Percentiles rank a stretch among this genome's conserved stretches.
These are phyloP conservation scores for Leishmania amazonensis DNA, from an alignment of 208 protist species.

Conservation along the genomic window DNA sequence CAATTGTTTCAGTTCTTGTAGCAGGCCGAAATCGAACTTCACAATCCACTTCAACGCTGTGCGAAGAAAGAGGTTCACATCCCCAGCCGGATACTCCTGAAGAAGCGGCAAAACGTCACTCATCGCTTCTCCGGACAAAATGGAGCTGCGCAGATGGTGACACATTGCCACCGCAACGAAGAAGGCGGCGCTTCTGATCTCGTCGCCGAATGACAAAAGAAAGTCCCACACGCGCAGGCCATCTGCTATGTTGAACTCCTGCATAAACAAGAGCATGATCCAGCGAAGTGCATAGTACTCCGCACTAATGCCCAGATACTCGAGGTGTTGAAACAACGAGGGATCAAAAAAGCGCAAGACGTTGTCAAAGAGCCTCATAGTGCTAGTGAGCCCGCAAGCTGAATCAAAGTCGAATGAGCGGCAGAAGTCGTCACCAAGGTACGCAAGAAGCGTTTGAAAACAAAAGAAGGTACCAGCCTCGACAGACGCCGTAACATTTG, in stretches of 20 bases:
- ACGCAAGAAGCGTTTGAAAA: slow-evolving; percentile 70
- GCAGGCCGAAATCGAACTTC: slow-evolving; percentile 44
- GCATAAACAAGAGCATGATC: slow-evolving; percentile 87
- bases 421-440: slow-evolving; percentile 80
- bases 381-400: slow-evolving; percentile 55
- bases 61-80: slow-evolving; percentile 62
- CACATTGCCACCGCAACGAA: slow-evolving; percentile 72
- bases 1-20: slow-evolving; percentile 37
- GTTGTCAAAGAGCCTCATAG: slow-evolving; percentile 66
- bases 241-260: slow-evolving; percentile 84
- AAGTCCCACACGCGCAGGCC: slow-evolving; percentile 87
- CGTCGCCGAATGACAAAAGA: slow-evolving; percentile 73
- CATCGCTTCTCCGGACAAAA: slow-evolving; percentile 44
- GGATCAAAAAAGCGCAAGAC: slow-evolving; percentile 69
- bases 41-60: slow-evolving; percentile 57
- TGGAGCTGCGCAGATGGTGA: slow-evolving; percentile 36
- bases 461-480: slow-evolving; percentile 80
- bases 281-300: slow-evolving; percentile 86
- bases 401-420: slow-evolving; percentile 58
- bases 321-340: slow-evolving; percentile 53
- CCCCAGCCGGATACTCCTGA: slow-evolving; percentile 55
- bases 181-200: slow-evolving; percentile 48
- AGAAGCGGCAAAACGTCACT: slow-evolving; percentile 63
- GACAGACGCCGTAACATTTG: slow-evolving; percentile 34
- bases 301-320: slow-evolving; percentile 40